Conservation (phyloP, 2,329 filamentous ascomycete genomes). For the Monosporascus sp. region DNA sequence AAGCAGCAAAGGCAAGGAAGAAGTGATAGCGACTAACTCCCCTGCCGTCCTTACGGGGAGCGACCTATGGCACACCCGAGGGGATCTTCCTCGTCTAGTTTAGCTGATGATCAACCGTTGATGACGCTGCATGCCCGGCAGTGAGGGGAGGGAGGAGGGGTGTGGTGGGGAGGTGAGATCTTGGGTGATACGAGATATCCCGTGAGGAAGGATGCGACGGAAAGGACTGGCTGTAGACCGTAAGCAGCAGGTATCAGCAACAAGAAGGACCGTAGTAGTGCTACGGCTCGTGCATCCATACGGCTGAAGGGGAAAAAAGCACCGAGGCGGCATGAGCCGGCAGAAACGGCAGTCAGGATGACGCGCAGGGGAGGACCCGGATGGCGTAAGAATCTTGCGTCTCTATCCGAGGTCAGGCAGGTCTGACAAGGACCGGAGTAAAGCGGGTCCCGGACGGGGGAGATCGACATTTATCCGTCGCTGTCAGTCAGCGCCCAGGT, state of each 20-base stretch:
- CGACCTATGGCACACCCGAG: too few relatives aligned
- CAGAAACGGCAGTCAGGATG: too few relatives aligned
- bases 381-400: background rate
- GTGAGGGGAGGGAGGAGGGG: too few relatives aligned
- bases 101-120: too few relatives aligned
- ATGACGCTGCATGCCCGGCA: too few relatives aligned
- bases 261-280: background rate
- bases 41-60: too few relatives aligned
- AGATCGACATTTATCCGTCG: background rate
- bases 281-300: background rate
- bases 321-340: too few relatives aligned
- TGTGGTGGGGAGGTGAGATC: background rate
- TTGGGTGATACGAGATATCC: background rate
- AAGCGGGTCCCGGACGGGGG: too few relatives aligned
- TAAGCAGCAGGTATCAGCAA: background rate
- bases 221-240: background rate
- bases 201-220: background rate
- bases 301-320: background rate
- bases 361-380: background rate
- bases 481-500: background rate
- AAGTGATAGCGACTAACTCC: too few relatives aligned
- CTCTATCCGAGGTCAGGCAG: background rate
- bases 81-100: too few relatives aligned
- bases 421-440: background rate
- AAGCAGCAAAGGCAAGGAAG: too few relatives aligned